Base-by-base conservation (phyloP, 1,139 yeast genomes). In the Yamadazyma friedrichii region DNA sequence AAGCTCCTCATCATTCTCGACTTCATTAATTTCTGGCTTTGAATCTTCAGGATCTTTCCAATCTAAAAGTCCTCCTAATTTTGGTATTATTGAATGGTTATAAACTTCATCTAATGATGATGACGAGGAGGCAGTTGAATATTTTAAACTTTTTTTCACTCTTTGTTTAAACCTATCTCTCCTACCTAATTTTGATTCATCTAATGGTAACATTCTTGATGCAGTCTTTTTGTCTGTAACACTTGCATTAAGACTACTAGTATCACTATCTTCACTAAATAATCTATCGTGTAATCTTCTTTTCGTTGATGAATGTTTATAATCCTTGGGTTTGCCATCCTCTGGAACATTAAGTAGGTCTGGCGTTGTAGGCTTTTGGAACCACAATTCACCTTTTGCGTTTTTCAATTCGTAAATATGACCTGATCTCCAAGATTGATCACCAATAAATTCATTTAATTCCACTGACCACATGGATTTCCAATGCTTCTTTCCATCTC, bases 401-500 rank as follows among this genome's bases (percentile, higher is more conserved):
- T 72, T 70, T 31, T 63, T 62, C 39, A 87, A 61, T 49, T 82
- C 83, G 50, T 74, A 65, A 81, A 87, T 80, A 53, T 84, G 84
- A n/a, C 66, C 60, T 8, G 73, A 64, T 50, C 91, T 69, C 93
- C 95, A 87, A 0, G 75, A 64, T 17, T 72, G 48, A 56, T 88
- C 95, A 38, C 77, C 72, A 8, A 79, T 62, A 29, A 75, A 59
- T 54, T 88, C 96, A 40, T 78, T 68, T 35, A 83, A 60, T 41
- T 82, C 86, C 2, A 87, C 73, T 33, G 84, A 80, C 95, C 95
- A 88, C 4, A 70, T 39, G 61, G 65, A 61, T 46, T 58, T 59
- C 73, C 74, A 67, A 10, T 53, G 59, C 38, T 52, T 57, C 29
- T 52, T 59, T 25, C 67, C 52, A 15, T 55, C 58, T 40, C 53